Evolutionary conservation across 495 filamentous ascomycete genomes (phyloP).

Genomic region (Aspergillus panamensis): DNA sequence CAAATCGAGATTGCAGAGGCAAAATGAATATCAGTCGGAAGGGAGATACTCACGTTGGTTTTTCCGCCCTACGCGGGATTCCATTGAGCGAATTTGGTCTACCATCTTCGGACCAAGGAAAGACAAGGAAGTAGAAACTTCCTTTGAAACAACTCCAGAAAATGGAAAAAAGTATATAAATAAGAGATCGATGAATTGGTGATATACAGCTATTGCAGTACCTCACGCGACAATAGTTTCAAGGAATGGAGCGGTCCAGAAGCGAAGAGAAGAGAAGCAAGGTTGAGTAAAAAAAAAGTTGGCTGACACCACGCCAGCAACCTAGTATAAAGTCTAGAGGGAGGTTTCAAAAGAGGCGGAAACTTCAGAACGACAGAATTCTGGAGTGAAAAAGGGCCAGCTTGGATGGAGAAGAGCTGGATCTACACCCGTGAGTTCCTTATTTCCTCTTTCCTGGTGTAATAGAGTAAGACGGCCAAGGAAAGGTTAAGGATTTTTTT

Average conservation of each 20-base stretch:
- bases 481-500: conserved; percentile 25
- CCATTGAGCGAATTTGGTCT: conserved; percentile 65
- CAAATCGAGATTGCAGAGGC: too few relatives aligned
- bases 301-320: conserved; percentile 9
- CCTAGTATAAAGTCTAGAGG: conserved; percentile 17
- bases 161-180: conserved; percentile 11
- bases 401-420: conserved; percentile 20
- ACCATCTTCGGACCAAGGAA: conserved; percentile 38
- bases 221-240: conserved; percentile 14
- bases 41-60: conserved; percentile 69
- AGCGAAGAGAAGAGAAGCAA: conserved; percentile 2
- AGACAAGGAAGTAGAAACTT: conserved; percentile 6
- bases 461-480: conserved; percentile 26
- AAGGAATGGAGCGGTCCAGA: conserved; percentile 16
- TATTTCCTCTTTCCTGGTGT: conserved; percentile 14
- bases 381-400: conserved; percentile 17
- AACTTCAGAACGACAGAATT: conserved; percentile 15
- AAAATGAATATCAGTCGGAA: not conserved
- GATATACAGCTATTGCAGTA: conserved; percentile 9
- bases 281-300: conserved; percentile 6
- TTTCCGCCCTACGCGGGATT: conserved; percentile 69
- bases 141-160: conserved; percentile 6
- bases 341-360: conserved; percentile 13
- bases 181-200: conserved; percentile 10
- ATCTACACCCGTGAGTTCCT: conserved; percentile 15